A percentile compares a stretch with the other conserved stretches of the same genome.
phyloP scores from a whole-genome alignment of 176 grass and related monocot species.

The Zoysia japonica region DNA sequence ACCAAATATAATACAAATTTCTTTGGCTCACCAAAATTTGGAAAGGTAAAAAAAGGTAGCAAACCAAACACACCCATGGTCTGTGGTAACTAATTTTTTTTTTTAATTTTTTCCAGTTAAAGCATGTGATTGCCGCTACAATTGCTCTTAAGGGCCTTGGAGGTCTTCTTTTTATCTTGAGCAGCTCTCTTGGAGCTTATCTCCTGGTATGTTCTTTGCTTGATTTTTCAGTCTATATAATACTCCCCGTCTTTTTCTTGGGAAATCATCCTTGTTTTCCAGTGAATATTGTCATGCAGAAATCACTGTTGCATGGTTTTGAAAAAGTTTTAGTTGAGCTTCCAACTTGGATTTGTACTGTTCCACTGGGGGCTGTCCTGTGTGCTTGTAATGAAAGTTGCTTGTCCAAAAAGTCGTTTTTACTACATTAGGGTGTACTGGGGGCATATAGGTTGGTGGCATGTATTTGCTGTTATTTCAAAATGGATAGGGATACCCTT shows the following conservation, averaged over 20 bases:
- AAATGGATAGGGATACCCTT: neutral
- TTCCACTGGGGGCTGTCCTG: neutral
- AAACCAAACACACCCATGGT: neutral
- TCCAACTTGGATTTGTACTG: neutral
- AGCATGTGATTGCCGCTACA: slow-evolving; percentile 65
- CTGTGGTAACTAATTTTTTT: slow-evolving; percentile 2
- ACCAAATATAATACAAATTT: too few species aligned
- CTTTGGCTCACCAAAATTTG: too few species aligned
- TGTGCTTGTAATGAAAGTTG: neutral
- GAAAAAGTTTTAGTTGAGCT: neutral
- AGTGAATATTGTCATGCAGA: neutral
- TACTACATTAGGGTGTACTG: too few species aligned
- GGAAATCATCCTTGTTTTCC: neutral
- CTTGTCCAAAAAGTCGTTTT: neutral
- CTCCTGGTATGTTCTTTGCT: slow-evolving; percentile 63
- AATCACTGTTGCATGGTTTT: neutral
- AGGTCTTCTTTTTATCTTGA: slow-evolving; percentile 89
- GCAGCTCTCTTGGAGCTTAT: slow-evolving; percentile 80
- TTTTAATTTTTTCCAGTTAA: slow-evolving; percentile 62
- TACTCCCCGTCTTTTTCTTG: neutral
- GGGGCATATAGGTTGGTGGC: too few species aligned
- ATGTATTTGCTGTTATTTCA: neutral
- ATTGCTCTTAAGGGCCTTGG: slow-evolving; percentile 85
- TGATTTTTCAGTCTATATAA: slow-evolving; percentile 13
- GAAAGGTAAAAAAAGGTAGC: too few species aligned